Conservation (phyloP, 2,329 filamentous ascomycete species). For the Teratosphaeria destructans region DNA sequence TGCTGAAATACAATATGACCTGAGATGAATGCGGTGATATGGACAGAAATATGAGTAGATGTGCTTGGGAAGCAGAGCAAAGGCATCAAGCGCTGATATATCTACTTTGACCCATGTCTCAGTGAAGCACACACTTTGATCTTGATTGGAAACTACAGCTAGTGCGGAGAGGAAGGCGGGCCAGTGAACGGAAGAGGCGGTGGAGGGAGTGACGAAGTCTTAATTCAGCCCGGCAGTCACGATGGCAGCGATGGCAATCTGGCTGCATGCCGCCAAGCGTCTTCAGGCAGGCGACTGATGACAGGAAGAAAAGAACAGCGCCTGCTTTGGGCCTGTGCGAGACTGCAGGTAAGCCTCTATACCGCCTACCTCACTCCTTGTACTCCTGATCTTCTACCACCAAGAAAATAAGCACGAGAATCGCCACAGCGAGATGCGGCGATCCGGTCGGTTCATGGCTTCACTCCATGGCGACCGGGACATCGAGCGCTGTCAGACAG, state of each 20-base stretch:
- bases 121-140: neutral
- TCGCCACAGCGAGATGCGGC: neutral
- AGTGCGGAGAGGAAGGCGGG: neutral
- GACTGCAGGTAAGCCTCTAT: neutral
- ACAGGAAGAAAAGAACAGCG: neutral
- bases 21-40: neutral
- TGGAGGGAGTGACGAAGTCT: neutral
- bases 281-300: neutral
- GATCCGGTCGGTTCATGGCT: neutral
- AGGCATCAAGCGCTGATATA: neutral
- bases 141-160: neutral
- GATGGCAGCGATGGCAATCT: neutral
- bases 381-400: neutral
- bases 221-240: neutral
- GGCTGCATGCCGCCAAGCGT: neutral
- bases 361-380: too few species aligned
- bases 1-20: neutral
- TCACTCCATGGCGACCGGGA: neutral
- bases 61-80: neutral
- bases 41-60: neutral
- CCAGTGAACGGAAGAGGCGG: neutral
- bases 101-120: neutral
- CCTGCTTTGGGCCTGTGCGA: neutral
- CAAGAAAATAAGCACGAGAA: neutral
- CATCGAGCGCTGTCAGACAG: neutral